Conservation (phyloP, 2,329 filamentous ascomycete genomes). For the Decorospora gaudefroyi region DNA sequence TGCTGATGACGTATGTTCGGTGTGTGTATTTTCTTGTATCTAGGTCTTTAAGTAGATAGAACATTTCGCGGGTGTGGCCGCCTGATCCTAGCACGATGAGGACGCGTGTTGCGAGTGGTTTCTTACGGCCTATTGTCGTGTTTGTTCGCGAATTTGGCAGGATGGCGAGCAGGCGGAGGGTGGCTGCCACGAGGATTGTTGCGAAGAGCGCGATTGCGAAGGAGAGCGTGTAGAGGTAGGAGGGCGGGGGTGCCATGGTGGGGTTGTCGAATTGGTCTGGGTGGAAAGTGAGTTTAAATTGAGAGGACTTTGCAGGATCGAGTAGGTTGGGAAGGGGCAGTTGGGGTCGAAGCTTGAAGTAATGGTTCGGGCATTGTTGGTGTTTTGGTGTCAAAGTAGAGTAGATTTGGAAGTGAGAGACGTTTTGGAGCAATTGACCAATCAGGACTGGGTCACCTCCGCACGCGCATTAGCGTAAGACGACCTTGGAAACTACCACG, state of each 20-base stretch:
- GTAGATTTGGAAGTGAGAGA: background rate
- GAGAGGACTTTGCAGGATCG: background rate
- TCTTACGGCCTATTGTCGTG: conserved; percentile 27
- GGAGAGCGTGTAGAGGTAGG: conserved; percentile 32
- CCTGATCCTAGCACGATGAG: conserved; percentile 88
- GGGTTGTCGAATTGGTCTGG: background rate
- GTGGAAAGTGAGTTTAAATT: background rate
- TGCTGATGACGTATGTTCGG: conserved; percentile 80
- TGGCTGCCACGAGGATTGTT: conserved; percentile 40
- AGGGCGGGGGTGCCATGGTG: conserved; percentile 27
- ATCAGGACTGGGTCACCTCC: no score
- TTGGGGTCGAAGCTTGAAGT: background rate
- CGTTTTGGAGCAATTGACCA: no score
- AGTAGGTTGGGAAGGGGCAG: background rate
- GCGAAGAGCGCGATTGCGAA: conserved; percentile 41
- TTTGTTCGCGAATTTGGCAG: conserved; percentile 40
- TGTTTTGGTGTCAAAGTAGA: background rate
- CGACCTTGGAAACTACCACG: background rate
- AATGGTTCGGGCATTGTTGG: background rate
- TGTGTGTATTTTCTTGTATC: conserved; percentile 56
- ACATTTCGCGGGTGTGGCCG: conserved; percentile 94
- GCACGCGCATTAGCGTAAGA: background rate
- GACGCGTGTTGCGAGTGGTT: conserved; percentile 59
- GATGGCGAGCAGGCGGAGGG: conserved; percentile 49
- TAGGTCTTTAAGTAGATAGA: conserved; percentile 73